Percentiles rank a stretch among this genome's conserved stretches.
phyloP scores from a whole-genome alignment of 1,284 basidiomycete species.

The Ustilago crameri region DNA sequence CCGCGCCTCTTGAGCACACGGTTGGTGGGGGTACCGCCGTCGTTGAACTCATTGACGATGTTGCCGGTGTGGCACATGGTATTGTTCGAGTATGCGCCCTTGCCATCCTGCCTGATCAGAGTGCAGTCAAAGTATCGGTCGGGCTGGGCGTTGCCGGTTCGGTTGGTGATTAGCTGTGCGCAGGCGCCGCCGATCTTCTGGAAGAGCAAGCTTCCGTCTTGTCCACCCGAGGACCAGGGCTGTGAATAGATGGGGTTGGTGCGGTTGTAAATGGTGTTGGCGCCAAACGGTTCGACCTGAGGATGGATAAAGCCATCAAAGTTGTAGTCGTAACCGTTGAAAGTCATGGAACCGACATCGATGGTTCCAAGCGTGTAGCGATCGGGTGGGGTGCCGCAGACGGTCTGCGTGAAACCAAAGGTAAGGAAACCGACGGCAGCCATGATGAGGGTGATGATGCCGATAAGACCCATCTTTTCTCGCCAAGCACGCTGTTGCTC shows the following conservation, averaged over 20 bases:
- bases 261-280: slow-evolving; percentile 76
- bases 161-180: slow-evolving; percentile 76
- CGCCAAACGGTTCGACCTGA: slow-evolving; percentile 48
- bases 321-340: slow-evolving; percentile 93
- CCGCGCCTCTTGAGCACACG: slow-evolving; percentile 72
- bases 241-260: slow-evolving; percentile 85
- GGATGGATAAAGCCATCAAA: slow-evolving; percentile 77
- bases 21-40: slow-evolving; percentile 31
- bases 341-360: slow-evolving; percentile 83
- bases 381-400: slow-evolving; percentile 85
- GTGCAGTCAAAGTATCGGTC: slow-evolving; percentile 97
- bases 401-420: slow-evolving; percentile 95
- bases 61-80: slow-evolving; percentile 54
- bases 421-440: slow-evolving; percentile 95
- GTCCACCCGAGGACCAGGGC: slow-evolving; percentile 80
- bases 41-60: slow-evolving; percentile 44
- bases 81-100: slow-evolving; percentile 63
- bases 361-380: slow-evolving; percentile 83
- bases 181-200: slow-evolving; percentile 89
- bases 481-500: slow-evolving; percentile 97
- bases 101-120: slow-evolving; percentile 80
- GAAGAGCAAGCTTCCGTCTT: slow-evolving; percentile 92
- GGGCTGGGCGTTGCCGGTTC: slow-evolving; percentile 60
- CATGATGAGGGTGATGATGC: slow-evolving; percentile 84
- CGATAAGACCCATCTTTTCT: slow-evolving; percentile 94